Conservation (phyloP, 2,329 filamentous ascomycete species). For the Neophaeococcomyces mojaviensis region DNA sequence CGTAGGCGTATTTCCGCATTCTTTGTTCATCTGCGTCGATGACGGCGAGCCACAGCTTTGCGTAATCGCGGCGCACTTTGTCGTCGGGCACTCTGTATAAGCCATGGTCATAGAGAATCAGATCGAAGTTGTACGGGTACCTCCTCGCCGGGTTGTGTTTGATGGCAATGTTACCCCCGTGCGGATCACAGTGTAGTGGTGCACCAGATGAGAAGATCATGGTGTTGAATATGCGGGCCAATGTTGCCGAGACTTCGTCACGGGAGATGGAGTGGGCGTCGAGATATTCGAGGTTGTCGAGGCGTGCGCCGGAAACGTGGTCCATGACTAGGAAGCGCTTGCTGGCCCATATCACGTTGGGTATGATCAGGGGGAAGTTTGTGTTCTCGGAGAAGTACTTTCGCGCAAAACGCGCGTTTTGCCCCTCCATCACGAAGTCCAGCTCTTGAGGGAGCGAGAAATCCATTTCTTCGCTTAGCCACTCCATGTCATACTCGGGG, state of each 20-base stretch:
- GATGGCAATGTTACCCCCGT: slow-evolving; percentile 92
- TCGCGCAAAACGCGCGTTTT: slow-evolving; percentile 72
- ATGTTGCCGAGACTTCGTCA: slow-evolving; percentile 86
- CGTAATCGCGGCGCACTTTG: slow-evolving; percentile 72
- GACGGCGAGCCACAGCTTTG: slow-evolving; percentile 94
- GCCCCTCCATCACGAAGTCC: slow-evolving; percentile 77
- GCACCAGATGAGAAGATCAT: slow-evolving; percentile 94
- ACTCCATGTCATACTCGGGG: slow-evolving; percentile 94
- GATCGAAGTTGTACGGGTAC: slow-evolving; percentile 71
- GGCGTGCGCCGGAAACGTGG: slow-evolving; percentile 74
- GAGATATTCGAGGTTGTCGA: slow-evolving; percentile 81
- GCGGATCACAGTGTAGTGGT: slow-evolving; percentile 91
- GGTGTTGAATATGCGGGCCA: slow-evolving; percentile 93
- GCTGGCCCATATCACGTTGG: slow-evolving; percentile 81
- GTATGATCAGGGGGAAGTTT: slow-evolving; percentile 76
- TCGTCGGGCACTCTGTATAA: slow-evolving; percentile 87
- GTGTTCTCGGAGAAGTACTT: slow-evolving; percentile 71
- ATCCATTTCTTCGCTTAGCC: slow-evolving; percentile 91
- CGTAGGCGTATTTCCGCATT: slow-evolving; percentile 83
- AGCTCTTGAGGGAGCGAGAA: slow-evolving; percentile 82
- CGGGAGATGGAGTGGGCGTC: slow-evolving; percentile 82
- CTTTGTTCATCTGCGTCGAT: slow-evolving; percentile 76
- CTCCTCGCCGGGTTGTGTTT: slow-evolving; percentile 60
- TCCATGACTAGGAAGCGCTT: slow-evolving; percentile 93
- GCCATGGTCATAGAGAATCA: slow-evolving; percentile 94